These are phyloP conservation scores for Fomes fomentarius DNA, from an alignment of 1,284 basidiomycete species.

Conservation along the genomic window DNA sequence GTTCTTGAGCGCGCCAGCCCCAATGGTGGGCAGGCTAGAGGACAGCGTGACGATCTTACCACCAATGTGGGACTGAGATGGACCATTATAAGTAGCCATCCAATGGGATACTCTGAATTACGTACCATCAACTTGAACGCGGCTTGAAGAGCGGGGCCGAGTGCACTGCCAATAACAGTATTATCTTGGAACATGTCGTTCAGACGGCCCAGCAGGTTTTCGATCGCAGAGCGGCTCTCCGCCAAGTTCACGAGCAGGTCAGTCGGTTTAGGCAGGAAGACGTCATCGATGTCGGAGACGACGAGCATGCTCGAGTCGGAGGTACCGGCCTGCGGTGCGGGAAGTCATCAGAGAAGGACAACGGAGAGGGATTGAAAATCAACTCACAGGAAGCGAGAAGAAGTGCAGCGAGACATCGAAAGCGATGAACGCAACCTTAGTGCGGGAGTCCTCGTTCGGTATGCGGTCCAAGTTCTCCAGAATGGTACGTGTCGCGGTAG, in stretches of 20 bases:
- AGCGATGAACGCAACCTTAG: conserved; percentile 92
- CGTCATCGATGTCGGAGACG: conserved; percentile 95
- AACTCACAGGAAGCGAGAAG: conserved; percentile 84
- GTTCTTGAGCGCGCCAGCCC: conserved; percentile 92
- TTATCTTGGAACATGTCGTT: conserved; percentile 98
- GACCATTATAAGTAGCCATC: conserved; percentile 6
- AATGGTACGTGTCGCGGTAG: conserved; percentile 94
- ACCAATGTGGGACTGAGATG: conserved; percentile 78
- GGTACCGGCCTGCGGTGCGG: conserved; percentile 62
- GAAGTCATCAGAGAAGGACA: conserved; percentile 2
- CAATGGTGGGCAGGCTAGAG: conserved; percentile 86
- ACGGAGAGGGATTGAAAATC: neutral
- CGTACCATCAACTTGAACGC: conserved; percentile 92
- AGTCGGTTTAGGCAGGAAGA: conserved; percentile 96
- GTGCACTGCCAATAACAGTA: conserved; percentile 87
- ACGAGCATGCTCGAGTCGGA: conserved; percentile 95
- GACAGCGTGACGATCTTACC: conserved; percentile 95
- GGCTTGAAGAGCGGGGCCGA: conserved; percentile 96
- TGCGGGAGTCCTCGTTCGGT: conserved; percentile 92
- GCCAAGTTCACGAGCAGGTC: conserved; percentile 94
- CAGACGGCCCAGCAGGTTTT: conserved; percentile 81
- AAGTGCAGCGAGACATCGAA: conserved; percentile 96
- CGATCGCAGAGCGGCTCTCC: conserved; percentile 84
- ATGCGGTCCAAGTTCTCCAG: conserved; percentile 94
- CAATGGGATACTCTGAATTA: conserved; percentile 5